Evolutionary conservation across 768 basidiomycete species (phyloP).

Genomic region (Pisolithus albus): DNA sequence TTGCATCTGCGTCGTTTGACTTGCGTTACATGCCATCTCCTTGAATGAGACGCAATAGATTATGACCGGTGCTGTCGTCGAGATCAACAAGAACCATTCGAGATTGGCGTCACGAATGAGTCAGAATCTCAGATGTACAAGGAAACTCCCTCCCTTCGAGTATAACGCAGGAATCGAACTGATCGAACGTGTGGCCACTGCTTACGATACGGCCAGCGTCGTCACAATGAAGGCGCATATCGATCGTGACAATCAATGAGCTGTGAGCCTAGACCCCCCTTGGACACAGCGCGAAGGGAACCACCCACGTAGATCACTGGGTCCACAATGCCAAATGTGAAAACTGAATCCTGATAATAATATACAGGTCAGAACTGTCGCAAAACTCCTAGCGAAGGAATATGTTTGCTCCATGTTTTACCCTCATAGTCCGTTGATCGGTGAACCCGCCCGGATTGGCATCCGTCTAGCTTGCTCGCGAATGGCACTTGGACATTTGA

Average conservation of each 20-base stretch:
- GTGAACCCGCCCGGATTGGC: conserved; percentile 8
- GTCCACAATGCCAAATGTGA: conserved; percentile 6
- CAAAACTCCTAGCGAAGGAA: no score
- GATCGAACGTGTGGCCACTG: conserved; percentile 4
- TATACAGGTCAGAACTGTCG: neutral
- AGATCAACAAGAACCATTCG: conserved; percentile 2
- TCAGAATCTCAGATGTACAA: neutral
- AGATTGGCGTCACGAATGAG: conserved; percentile 9
- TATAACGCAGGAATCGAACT: neutral
- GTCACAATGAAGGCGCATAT: no score
- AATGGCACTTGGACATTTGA: conserved; percentile 9
- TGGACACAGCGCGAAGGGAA: neutral
- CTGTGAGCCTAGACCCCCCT: neutral
- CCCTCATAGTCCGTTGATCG: neutral
- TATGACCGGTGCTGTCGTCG: neutral
- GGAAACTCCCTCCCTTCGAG: conserved; percentile 6
- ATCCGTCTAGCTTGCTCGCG: conserved; percentile 10
- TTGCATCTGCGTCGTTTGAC: neutral
- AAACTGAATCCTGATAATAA: neutral
- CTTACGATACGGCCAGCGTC: neutral
- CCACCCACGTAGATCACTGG: conserved; percentile 5
- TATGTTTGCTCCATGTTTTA: neutral
- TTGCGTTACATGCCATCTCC: neutral
- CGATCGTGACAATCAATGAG: conserved; percentile 1
- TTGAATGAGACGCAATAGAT: neutral